Percentiles rank a stretch among this genome's conserved stretches.
Evolutionary conservation across 2,329 filamentous ascomycete genomes (phyloP).

Genomic region (Alternaria alternata): DNA sequence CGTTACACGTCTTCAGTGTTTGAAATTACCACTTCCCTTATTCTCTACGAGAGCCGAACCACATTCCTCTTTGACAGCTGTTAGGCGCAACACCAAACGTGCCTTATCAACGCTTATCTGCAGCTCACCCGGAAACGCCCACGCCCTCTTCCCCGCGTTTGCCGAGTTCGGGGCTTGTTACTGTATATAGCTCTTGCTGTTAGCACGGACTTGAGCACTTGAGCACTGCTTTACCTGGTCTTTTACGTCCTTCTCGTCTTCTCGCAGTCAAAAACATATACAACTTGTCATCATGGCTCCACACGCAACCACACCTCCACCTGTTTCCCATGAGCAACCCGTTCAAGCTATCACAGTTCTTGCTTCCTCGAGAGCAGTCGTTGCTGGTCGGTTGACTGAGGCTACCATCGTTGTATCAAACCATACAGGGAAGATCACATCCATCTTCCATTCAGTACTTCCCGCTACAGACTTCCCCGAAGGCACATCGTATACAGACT

Average conservation of each 20-base stretch:
- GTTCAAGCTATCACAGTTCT: slow-evolving; percentile 72
- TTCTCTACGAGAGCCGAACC: not conserved
- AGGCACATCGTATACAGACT: slow-evolving; percentile 78
- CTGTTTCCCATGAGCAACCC: slow-evolving; percentile 37
- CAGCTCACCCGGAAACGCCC: slow-evolving; percentile 25
- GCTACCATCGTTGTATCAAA: slow-evolving; percentile 85
- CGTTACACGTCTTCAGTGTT: slow-evolving; percentile 3
- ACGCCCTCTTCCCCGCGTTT: slow-evolving; percentile 32
- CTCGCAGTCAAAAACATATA: not conserved
- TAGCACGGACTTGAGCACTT: slow-evolving; percentile 15
- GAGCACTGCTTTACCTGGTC: slow-evolving; percentile 6
- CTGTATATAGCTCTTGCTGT: slow-evolving; percentile 32
- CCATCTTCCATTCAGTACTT: slow-evolving; percentile 76
- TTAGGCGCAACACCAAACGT: slow-evolving; percentile 22
- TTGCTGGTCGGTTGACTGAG: slow-evolving; percentile 78
- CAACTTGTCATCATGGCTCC: slow-evolving; percentile 44
- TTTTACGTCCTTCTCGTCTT: slow-evolving; percentile 18
- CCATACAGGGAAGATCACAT: slow-evolving; percentile 82
- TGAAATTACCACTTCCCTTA: not conserved
- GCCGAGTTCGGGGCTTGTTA: slow-evolving; percentile 28
- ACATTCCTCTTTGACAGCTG: slow-evolving; percentile 21
- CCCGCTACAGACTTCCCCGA: slow-evolving; percentile 76
- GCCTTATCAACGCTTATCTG: slow-evolving; percentile 49
- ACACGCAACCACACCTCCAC: slow-evolving; percentile 47
- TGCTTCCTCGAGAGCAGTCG: slow-evolving; percentile 81